Evolutionary conservation across 1,139 yeast genomes (phyloP), one percentile per base, ranked within the genome.

Genomic region (Scheffersomyces parashehatae): DNA sequence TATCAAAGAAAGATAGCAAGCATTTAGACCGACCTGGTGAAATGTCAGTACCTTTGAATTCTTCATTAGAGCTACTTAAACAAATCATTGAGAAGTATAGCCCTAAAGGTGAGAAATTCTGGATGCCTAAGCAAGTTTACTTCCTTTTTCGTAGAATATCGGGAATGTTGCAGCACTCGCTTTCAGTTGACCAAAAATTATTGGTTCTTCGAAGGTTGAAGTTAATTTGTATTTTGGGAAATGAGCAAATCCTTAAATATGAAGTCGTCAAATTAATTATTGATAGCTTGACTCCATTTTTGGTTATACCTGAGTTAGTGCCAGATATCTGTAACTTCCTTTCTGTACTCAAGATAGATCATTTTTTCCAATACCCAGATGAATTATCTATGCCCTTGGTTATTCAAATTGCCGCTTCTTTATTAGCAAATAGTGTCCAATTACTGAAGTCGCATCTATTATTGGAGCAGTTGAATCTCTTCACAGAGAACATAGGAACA

Each of bases 71-170:
- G 11, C 59, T 62, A 26, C 44, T 59, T 8, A 47, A 40, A 2
- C 49, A 44, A 13, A 35, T 62, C 6, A 47, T 63, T 0, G 46
- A 51, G 8, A 67, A 65, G 40, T 62, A 53, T 43, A 30, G 32
- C 12, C 35, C 38, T 2, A 31, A 41, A 1, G 34, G 39, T 1
- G 41, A 38, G 5, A 40, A 35, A 0, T 70, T 71, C 44, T 81
- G 85, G 85, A 44, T 55, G 3, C 45, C 60, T 0, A 51, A 58
- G 7, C 54, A 53, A 5, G 52, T 70, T 3, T 71, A 70, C 45
- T 79, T 79, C 52, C 39, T 79, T 4, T 36, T 67, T 0, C 60
- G 75, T 14, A 61, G 70, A 14, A 35, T 75, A 2, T 50, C 74
- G 1, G 41, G 62, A 2, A 46, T 54, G 8, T 43, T 77, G 3